A percentile compares a stretch with the other conserved stretches of the same genome.
Conservation (phyloP, 2,329 filamentous ascomycete species). For the Pseudocercospora ulei region DNA sequence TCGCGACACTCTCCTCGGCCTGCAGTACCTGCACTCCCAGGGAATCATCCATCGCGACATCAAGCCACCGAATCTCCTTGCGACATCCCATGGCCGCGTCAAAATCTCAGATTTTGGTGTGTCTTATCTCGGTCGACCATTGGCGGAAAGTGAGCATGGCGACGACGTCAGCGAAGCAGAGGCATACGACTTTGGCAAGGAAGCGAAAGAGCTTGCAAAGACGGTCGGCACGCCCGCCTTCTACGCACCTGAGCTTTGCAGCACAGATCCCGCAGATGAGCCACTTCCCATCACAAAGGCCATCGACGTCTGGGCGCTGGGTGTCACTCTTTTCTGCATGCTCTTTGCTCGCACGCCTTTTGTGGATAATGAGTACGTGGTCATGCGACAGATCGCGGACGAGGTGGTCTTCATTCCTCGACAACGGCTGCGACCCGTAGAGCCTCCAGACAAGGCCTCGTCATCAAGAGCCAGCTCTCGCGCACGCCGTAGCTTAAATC, state of each 20-base stretch:
- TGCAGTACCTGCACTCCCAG: conserved; percentile 68
- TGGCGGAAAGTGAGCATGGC: conserved; percentile 54
- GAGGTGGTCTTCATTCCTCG: conserved; percentile 84
- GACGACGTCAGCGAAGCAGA: conserved; percentile 66
- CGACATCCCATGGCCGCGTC: conserved; percentile 72
- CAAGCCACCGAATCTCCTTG: conserved; percentile 69
- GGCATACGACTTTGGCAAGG: conserved; percentile 67
- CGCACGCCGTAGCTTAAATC: conserved; percentile 37
- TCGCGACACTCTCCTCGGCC: conserved; percentile 79
- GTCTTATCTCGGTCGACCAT: conserved; percentile 85
- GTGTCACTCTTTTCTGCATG: conserved; percentile 90
- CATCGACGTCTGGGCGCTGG: conserved; percentile 95
- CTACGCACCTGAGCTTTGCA: conserved; percentile 92
- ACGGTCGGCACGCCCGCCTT: conserved; percentile 96
- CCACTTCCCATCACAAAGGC: conserved; percentile 74
- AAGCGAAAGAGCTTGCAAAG: conserved; percentile 92
- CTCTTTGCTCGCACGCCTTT: conserved; percentile 92
- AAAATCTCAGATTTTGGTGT: conserved; percentile 99
- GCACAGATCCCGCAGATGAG: conserved; percentile 60
- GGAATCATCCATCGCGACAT: conserved; percentile 46
- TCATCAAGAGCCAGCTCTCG: conserved; percentile 36
- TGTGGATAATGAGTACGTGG: conserved; percentile 79
- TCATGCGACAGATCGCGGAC: conserved; percentile 85
- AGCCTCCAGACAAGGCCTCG: conserved; percentile 38
- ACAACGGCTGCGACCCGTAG: conserved; percentile 65